Evolutionary conservation across 306 rosid genomes (phyloP).

Genomic region (Casuarina equisetifolia): DNA sequence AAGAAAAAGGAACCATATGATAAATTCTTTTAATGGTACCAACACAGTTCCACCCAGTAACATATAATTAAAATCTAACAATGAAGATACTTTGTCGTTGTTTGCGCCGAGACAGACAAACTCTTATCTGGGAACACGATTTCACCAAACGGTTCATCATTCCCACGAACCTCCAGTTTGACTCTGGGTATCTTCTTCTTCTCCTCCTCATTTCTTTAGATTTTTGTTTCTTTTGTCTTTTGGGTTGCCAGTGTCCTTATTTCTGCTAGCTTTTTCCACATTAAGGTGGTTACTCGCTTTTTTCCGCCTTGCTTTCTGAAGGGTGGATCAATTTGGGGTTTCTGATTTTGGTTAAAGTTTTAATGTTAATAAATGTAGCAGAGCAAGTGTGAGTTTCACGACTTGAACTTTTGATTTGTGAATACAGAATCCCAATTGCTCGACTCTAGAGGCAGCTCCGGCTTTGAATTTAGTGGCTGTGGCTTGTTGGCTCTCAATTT

Average conservation of each 20-base stretch:
- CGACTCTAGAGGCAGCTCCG: background rate
- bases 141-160: slow-evolving; percentile 17
- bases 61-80: no score
- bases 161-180: slow-evolving; percentile 41
- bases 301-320: background rate
- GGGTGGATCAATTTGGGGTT: background rate
- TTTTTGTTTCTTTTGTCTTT: slow-evolving; percentile 3
- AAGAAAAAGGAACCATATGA: no score
- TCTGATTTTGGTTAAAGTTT: no score
- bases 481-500: background rate
- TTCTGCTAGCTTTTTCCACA: background rate
- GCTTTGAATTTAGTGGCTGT: background rate
- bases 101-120: slow-evolving; percentile 30
- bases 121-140: slow-evolving; percentile 42
- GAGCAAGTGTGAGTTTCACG: background rate
- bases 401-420: background rate
- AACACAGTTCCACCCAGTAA: no score
- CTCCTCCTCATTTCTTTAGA: background rate
- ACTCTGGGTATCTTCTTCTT: slow-evolving; percentile 26
- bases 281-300: background rate
- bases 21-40: no score
- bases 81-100: slow-evolving; percentile 2
- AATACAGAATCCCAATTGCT: background rate
- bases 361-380: background rate
- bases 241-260: background rate